These are phyloP conservation scores for Phoma sp. DNA, from an alignment of 2,329 filamentous ascomycete genomes.

Conservation along the genomic window DNA sequence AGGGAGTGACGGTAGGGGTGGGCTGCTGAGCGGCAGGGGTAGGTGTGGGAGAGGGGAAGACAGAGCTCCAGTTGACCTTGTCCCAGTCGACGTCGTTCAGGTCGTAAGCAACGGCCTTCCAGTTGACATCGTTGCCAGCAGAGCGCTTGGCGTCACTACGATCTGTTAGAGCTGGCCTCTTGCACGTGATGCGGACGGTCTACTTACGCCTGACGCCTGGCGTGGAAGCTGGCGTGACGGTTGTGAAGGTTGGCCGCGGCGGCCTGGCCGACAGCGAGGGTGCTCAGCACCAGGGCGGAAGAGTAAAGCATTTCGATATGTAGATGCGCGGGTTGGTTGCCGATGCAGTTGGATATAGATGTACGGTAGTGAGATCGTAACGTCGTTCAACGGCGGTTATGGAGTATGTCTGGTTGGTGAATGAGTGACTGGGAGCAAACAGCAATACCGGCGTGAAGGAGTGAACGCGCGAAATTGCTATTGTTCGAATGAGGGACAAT, in stretches of 20 bases:
- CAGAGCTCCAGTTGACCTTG: slow-evolving; percentile 35
- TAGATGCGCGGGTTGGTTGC: slow-evolving; percentile 13
- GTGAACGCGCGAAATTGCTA: slow-evolving; percentile 48
- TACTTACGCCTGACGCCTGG: slow-evolving; percentile 44
- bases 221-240: slow-evolving; percentile 49
- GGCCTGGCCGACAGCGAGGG: slow-evolving; percentile 46
- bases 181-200: background rate
- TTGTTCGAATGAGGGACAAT: slow-evolving; percentile 33
- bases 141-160: slow-evolving; percentile 42
- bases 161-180: background rate
- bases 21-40: slow-evolving; percentile 15
- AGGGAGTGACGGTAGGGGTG: slow-evolving; percentile 7
- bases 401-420: slow-evolving; percentile 21
- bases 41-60: slow-evolving; percentile 26
- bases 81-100: slow-evolving; percentile 40
- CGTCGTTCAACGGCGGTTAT: slow-evolving; percentile 37
- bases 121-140: slow-evolving; percentile 35
- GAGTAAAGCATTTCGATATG: slow-evolving; percentile 44
- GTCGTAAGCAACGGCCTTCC: slow-evolving; percentile 36
- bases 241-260: slow-evolving; percentile 41
- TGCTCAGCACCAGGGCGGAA: slow-evolving; percentile 48
- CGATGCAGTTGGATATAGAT: slow-evolving; percentile 16
- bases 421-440: slow-evolving; percentile 41
- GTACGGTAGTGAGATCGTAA: slow-evolving; percentile 28
- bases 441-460: slow-evolving; percentile 47